These are phyloP conservation scores for Ustanciosporium gigantosporum DNA, from an alignment of 1,284 basidiomycete species.

Conservation along the genomic window DNA sequence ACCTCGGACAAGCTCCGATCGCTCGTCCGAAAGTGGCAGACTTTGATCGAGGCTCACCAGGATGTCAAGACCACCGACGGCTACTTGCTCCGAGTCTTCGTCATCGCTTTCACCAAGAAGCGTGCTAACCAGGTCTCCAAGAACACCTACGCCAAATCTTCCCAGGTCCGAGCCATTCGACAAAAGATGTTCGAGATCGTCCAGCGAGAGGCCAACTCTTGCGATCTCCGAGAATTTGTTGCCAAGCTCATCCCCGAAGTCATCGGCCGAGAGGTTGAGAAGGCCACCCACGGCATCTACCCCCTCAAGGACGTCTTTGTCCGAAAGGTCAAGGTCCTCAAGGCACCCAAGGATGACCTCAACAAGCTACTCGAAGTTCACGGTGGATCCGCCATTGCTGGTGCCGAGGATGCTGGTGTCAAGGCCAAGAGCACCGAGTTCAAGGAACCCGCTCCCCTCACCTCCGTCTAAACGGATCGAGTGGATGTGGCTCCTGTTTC, in stretches of 20 bases:
- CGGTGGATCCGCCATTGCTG: conserved; percentile 68
- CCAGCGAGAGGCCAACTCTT: conserved; percentile 90
- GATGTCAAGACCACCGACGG: conserved; percentile 99
- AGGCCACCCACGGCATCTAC: conserved; percentile 93
- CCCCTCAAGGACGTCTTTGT: conserved; percentile 89
- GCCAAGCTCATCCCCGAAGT: conserved; percentile 99
- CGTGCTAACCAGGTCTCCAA: conserved; percentile 96
- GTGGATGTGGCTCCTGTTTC: too few species aligned
- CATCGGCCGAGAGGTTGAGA: conserved; percentile 99
- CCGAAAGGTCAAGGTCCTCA: conserved; percentile 88
- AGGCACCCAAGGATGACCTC: conserved; percentile 94
- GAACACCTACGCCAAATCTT: conserved; percentile 95
- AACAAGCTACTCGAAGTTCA: conserved; percentile 94
- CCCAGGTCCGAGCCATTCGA: conserved; percentile 95
- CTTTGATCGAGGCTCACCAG: conserved; percentile 96
- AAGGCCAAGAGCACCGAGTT: conserved; percentile 80
- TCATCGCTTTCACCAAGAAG: conserved; percentile 98
- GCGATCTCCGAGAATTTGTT: conserved; percentile 90
- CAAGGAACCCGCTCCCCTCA: conserved; percentile 86
- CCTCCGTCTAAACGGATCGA: conserved; percentile 66
- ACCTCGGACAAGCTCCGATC: conserved; percentile 99
- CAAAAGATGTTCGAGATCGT: conserved; percentile 99
- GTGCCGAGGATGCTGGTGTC: conserved; percentile 79
- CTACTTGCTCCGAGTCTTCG: conserved; percentile 97
- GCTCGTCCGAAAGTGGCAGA: conserved; percentile 99